These are phyloP conservation scores for Penicillium hordei DNA, from an alignment of 2,329 filamentous ascomycete genomes.

Conservation along the genomic window DNA sequence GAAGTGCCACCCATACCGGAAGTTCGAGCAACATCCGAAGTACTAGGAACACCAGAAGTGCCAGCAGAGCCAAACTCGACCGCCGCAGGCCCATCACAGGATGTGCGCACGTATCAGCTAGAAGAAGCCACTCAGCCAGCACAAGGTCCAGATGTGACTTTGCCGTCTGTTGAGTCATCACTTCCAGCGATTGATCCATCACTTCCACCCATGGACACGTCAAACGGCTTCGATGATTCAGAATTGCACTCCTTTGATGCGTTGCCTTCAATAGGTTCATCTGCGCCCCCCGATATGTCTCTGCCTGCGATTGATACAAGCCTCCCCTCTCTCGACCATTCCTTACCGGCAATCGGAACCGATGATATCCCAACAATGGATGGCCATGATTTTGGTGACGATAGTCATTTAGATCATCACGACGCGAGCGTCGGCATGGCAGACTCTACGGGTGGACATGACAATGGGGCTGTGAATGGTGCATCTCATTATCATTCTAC, in stretches of 20 bases:
- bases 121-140: not conserved
- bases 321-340: conserved; percentile 28
- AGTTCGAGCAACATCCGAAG: not conserved
- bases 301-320: conserved; percentile 30
- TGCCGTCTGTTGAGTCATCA: conserved; percentile 22
- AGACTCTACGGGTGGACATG: conserved; percentile 21
- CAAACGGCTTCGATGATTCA: conserved; percentile 29
- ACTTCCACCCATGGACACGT: conserved; percentile 22
- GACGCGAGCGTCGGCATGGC: conserved; percentile 15
- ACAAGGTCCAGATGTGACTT: conserved; percentile 11
- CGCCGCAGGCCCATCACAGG: not conserved
- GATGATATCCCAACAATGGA: conserved; percentile 35
- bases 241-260: conserved; percentile 26
- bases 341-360: conserved; percentile 32
- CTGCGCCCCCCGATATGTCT: conserved; percentile 20
- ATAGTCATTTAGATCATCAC: conserved; percentile 19
- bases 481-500: conserved; percentile 48
- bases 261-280: conserved; percentile 24
- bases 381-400: conserved; percentile 27
- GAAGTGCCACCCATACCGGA: not conserved
- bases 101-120: conserved; percentile 1
- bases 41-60: not conserved
- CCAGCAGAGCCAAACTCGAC: not conserved
- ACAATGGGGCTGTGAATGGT: conserved; percentile 31
- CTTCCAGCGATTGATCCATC: conserved; percentile 28